Conservation (phyloP, 2,329 filamentous ascomycete genomes). For the Neophaeococcomyces aloes region DNA sequence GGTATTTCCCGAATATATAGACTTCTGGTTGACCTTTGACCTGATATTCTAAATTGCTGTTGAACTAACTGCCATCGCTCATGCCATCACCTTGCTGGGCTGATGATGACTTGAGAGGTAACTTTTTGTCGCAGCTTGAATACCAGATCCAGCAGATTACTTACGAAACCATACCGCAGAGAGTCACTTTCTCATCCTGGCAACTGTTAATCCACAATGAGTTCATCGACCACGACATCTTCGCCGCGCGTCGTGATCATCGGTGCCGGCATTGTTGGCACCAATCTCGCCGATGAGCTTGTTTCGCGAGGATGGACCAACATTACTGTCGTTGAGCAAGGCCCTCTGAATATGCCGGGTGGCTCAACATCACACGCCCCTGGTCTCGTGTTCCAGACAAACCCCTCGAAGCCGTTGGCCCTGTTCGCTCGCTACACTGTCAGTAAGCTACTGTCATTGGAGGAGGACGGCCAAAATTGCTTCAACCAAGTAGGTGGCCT, state of each 20-base stretch:
- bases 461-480: conserved; percentile 40
- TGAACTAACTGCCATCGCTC: no score
- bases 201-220: no score
- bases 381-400: conserved; percentile 55
- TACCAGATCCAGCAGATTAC: no score
- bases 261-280: conserved; percentile 54
- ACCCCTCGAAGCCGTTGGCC: conserved; percentile 37
- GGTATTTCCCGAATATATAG: no score
- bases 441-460: conserved; percentile 47
- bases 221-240: conserved; percentile 24
- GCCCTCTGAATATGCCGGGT: conserved; percentile 51
- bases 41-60: no score
- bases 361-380: conserved; percentile 57
- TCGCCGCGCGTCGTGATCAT: conserved; percentile 46
- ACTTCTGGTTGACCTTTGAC: no score
- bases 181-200: no score
- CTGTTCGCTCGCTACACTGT: conserved; percentile 52
- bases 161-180: no score
- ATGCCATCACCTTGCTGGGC: no score
- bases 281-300: conserved; percentile 55
- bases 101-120: no score
- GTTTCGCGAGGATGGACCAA: conserved; percentile 51
- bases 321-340: conserved; percentile 56
- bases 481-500: conserved; percentile 54
- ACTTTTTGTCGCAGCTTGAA: no score